Conservation (phyloP, 2,329 filamentous ascomycete genomes). For the Fusarium solani-melongenae region DNA sequence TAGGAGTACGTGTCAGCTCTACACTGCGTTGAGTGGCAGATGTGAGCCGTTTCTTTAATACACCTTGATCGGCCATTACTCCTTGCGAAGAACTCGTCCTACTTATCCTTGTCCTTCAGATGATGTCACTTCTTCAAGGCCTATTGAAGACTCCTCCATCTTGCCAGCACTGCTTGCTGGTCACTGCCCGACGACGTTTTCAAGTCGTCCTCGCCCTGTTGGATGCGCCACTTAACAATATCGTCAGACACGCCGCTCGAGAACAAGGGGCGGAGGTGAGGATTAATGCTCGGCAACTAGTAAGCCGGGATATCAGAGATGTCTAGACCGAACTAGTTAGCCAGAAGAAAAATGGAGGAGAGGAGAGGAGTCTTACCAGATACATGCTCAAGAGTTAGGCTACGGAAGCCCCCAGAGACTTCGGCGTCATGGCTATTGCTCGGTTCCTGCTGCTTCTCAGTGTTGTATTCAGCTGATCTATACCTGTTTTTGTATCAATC, state of each 20-base stretch:
- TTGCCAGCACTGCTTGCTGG: background rate
- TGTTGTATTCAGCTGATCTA: conserved; percentile 74
- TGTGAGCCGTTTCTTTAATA: background rate
- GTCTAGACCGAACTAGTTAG: background rate
- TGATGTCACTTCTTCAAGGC: background rate
- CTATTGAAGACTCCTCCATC: background rate
- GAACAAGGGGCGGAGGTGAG: background rate
- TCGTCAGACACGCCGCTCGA: background rate
- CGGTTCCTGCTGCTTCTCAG: conserved; percentile 59
- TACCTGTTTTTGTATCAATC: conserved; percentile 42
- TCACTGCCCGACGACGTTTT: background rate
- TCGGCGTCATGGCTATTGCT: background rate
- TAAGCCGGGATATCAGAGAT: background rate
- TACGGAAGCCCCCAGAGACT: background rate
- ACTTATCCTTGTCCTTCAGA: background rate
- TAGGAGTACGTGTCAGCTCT: background rate
- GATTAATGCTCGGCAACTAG: background rate
- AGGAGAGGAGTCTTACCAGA: background rate
- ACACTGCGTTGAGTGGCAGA: background rate
- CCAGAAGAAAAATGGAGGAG: background rate
- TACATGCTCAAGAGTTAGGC: background rate
- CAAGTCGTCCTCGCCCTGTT: background rate
- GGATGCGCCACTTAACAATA: background rate
- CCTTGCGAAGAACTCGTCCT: background rate
- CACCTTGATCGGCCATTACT: background rate